Evolutionary conservation across 805 yeast genomes (phyloP), one percentile per base, ranked within the genome.

Genomic region (Metschnikowia borealis): DNA sequence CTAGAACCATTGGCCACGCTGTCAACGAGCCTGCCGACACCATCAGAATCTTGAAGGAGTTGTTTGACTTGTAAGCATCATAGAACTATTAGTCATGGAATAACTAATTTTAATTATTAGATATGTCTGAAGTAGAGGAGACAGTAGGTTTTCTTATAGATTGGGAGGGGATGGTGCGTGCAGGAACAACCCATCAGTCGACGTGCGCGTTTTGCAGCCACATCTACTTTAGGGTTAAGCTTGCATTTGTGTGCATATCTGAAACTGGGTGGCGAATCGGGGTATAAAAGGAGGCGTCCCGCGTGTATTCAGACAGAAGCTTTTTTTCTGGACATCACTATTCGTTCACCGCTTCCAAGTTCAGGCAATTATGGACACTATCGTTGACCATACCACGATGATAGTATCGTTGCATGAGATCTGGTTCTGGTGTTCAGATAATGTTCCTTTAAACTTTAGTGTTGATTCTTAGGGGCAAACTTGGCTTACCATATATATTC

Each of bases 1-100:
- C 77, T 49, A 89, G 99, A 83, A 91, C 97, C 57, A 84, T 88
- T 57, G 99, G 99, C 63, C 98, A 94, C 68, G 83, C 97, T 54
- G 98, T 94, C 60, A 79, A 80, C 62, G 74, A 80, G 62, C 99
- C 99, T 61, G 87, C 73, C 42, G 99, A 94, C 73, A 94, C 99
- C 60, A 83, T 83, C 60, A 81, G 73, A 62, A 86, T 88, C 75
- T 82, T 94, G 71, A 87, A 83, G 68, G 96, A 94, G 71, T 63
- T 86, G 51, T 94, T 92, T 73, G 69, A 78, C 53, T 72, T 80
- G 60, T 74, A 76, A 62, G 37, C 29, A 26, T 26, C 29, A 26
- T 26, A 8, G 29, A 26, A 26, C 29, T 26, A 26, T 26, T 26
- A 26, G 29, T 26, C 29, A 38, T 23, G 23, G 32, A 38, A 21